Conservation (phyloP, 495 filamentous ascomycete species). For the Lophium mytilinum region DNA sequence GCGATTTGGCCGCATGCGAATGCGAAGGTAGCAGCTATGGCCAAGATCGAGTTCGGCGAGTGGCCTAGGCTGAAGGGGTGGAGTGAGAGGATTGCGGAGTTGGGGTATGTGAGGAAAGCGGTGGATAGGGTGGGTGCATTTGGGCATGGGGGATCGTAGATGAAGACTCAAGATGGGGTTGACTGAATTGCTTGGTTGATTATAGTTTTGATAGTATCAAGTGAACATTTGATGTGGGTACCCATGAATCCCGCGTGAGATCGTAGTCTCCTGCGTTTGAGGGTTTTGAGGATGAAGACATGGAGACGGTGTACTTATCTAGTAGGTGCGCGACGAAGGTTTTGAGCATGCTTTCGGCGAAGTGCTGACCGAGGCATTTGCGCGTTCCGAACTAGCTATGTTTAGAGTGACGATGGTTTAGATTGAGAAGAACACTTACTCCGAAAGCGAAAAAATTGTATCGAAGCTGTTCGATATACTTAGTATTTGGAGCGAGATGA, state of each 20-base stretch:
- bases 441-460: conserved; percentile 16
- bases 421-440: not conserved
- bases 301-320: not conserved
- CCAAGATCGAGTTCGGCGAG: conserved; percentile 5
- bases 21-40: conserved; percentile 4
- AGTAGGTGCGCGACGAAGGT: not conserved
- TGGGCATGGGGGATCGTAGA: conserved; percentile 1
- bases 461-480: not conserved
- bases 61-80: conserved; percentile 5
- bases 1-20: conserved; percentile 11
- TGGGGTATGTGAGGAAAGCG: not conserved
- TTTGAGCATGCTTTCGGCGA: conserved; percentile 3
- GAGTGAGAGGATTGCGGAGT: conserved; percentile 1
- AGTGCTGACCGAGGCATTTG: conserved; percentile 6
- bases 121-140: not conserved
- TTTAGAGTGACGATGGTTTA: too few relatives aligned
- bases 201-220: not conserved
- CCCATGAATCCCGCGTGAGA: not conserved
- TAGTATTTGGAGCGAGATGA: too few relatives aligned
- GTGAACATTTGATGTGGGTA: not conserved
- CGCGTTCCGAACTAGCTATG: not conserved
- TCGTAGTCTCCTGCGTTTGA: not conserved
- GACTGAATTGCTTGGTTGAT: not conserved
- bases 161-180: not conserved
- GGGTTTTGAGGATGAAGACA: not conserved